Conservation (phyloP, 2,329 filamentous ascomycete species). For the Sporothrix schenckii region DNA sequence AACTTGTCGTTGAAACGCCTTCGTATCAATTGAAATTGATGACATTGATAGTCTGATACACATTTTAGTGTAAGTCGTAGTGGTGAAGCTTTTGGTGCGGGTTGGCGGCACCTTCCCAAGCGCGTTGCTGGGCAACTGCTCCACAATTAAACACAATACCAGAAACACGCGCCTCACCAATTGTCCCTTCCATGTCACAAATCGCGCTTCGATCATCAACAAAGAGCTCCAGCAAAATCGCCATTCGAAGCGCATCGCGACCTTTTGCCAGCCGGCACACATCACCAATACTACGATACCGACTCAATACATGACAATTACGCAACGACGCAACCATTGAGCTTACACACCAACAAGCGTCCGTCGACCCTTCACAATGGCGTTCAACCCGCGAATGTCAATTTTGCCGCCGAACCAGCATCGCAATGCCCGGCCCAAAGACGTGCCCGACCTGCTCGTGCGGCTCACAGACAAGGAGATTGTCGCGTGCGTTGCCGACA, state of each 20-base stretch:
- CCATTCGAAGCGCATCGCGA: neutral
- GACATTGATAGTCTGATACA: neutral
- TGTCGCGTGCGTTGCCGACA: constrained; percentile 94
- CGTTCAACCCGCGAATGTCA: constrained; percentile 63
- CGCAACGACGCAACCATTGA: neutral
- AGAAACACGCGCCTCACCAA: constrained; percentile 26
- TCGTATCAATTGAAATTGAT: too few relatives aligned
- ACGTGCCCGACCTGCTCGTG: constrained; percentile 61
- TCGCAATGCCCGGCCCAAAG: constrained; percentile 58
- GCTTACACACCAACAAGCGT: neutral
- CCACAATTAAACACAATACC: constrained; percentile 29
- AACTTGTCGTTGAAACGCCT: too few relatives aligned
- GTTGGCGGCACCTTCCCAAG: neutral
- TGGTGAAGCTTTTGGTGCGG: neutral
- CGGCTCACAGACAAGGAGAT: constrained; percentile 76
- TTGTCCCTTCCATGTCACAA: neutral
- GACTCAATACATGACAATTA: neutral
- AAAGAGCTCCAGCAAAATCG: neutral
- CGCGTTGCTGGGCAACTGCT: constrained; percentile 35
- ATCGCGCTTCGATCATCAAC: constrained; percentile 20
- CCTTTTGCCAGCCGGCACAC: neutral
- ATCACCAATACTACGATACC: neutral
- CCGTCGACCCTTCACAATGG: constrained; percentile 49
- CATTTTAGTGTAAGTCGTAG: neutral
- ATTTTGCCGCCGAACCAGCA: constrained; percentile 60